Evolutionary conservation across 305 asterid genomes (phyloP).

Genomic region (Solanum aculeatissimum): DNA sequence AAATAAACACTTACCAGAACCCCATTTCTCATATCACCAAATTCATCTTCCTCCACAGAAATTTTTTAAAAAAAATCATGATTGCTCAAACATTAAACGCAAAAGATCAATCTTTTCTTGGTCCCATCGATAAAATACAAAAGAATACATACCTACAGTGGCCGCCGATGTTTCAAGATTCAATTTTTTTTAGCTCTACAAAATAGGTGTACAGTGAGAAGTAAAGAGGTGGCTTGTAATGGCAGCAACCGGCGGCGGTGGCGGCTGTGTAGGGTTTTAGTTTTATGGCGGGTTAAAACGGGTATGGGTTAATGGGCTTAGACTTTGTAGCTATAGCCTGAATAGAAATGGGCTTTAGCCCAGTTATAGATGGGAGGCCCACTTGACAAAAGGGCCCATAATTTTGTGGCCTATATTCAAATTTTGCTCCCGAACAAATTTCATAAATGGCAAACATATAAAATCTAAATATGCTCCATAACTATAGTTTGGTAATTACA

Average conservation of each 20-base stretch:
- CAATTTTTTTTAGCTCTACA: too few species aligned
- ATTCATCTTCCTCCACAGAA: background rate
- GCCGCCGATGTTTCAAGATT: too few species aligned
- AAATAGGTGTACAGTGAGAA: background rate
- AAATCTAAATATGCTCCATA: too few species aligned
- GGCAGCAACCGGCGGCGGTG: background rate
- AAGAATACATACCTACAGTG: too few species aligned
- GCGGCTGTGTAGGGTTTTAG: background rate
- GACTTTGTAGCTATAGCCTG: background rate
- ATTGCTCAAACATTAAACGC: background rate
- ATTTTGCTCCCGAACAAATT: too few species aligned
- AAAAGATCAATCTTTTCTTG: background rate
- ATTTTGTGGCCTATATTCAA: too few species aligned
- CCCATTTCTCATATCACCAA: background rate
- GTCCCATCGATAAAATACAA: background rate
- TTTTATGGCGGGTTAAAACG: background rate
- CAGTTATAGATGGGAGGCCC: background rate
- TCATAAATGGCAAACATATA: too few species aligned
- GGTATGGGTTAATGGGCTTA: background rate
- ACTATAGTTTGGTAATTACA: too few species aligned
- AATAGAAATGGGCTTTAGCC: background rate
- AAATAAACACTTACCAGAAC: background rate
- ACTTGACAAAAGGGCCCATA: too few species aligned
- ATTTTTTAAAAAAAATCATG: background rate
- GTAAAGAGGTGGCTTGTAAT: background rate